These are phyloP conservation scores for Trifolium subterraneum DNA, from an alignment of 306 rosid genomes.

Conservation along the genomic window DNA sequence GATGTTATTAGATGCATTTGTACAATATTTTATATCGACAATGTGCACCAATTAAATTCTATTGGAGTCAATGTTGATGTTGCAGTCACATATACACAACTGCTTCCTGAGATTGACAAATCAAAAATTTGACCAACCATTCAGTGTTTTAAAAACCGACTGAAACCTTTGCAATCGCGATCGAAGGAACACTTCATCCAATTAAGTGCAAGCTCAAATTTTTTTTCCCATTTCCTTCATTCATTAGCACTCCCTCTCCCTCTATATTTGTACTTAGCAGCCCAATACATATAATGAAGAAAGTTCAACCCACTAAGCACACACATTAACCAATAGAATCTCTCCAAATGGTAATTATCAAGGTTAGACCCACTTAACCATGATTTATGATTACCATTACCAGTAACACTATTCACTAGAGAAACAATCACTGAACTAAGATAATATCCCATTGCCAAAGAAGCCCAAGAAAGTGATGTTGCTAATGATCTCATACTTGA, in stretches of 20 bases:
- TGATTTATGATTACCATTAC: conserved; percentile 44
- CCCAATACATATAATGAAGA: conserved; percentile 84
- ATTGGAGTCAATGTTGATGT: conserved; percentile 3
- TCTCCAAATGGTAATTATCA: conserved; percentile 71
- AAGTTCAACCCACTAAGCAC: conserved; percentile 82
- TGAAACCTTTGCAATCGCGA: too few species aligned
- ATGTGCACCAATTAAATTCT: background rate
- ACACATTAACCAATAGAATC: conserved; percentile 94
- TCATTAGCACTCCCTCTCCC: conserved; percentile 38
- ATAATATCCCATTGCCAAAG: conserved; percentile 88
- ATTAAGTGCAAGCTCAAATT: background rate
- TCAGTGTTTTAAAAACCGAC: too few species aligned
- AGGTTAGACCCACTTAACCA: conserved; percentile 81
- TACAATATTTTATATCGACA: background rate
- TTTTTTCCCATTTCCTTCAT: conserved; percentile 5
- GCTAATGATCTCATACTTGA: conserved; percentile 85
- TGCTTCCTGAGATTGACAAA: background rate
- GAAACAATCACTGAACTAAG: conserved; percentile 86
- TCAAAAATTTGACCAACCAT: background rate
- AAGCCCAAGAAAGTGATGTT: conserved; percentile 92
- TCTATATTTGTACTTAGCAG: conserved; percentile 73
- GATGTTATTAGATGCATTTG: background rate
- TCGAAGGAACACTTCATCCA: conserved; percentile 6
- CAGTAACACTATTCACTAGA: conserved; percentile 66
- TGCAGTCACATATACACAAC: conserved; percentile 24